phyloP scores from a whole-genome alignment of 441 rosid species.

The Mallotus repandus region DNA sequence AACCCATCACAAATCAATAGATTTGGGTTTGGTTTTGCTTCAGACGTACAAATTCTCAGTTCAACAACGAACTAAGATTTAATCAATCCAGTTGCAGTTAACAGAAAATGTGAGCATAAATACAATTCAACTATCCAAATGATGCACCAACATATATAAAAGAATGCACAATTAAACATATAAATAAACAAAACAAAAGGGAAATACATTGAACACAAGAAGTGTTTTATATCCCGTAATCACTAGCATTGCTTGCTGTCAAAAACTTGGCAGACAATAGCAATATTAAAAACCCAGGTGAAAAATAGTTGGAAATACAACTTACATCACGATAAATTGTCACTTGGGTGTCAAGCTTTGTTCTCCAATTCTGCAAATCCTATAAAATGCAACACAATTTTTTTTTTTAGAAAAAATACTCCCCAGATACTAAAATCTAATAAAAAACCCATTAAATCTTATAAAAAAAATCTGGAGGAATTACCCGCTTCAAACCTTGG shows the following conservation, averaged over 20 bases:
- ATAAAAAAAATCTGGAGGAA: neutral
- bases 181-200: no score
- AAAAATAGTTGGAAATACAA: neutral
- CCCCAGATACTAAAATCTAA: neutral
- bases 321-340: constrained; percentile 76
- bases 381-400: constrained; percentile 8
- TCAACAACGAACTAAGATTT: no score
- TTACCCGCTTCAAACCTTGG: constrained; percentile 87
- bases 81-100: no score
- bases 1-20: no score
- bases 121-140: neutral
- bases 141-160: no score
- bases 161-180: no score
- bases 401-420: neutral
- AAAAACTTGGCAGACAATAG: neutral
- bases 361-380: constrained; percentile 97
- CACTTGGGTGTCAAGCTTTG: constrained; percentile 88
- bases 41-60: no score
- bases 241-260: neutral
- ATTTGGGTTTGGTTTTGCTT: no score
- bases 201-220: no score
- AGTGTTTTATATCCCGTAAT: no score
- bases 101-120: neutral
- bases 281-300: neutral
- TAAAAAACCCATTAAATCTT: no score